phyloP scores from a whole-genome alignment of 148 eudicot species.

The Rhododendron vialii region DNA sequence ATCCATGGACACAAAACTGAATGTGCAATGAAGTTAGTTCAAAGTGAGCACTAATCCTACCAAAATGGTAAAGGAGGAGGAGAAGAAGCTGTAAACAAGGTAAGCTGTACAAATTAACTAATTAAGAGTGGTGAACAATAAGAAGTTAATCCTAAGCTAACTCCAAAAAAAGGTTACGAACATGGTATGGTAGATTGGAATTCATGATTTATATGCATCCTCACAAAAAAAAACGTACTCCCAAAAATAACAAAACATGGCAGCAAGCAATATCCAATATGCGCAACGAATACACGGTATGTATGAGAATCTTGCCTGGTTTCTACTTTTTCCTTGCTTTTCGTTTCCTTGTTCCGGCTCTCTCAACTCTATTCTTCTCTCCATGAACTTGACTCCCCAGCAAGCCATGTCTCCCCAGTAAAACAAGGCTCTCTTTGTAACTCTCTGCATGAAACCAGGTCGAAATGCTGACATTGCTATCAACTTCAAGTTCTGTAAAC shows the following conservation, averaged over 20 bases:
- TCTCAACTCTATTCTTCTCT: background rate
- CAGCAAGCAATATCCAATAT: background rate
- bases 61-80: background rate
- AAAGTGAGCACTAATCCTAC: background rate
- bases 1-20: background rate
- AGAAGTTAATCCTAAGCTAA: background rate
- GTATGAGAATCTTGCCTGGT: background rate
- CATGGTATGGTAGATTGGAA: background rate
- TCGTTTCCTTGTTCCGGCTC: background rate
- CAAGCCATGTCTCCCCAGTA: background rate
- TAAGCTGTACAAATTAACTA: too few species aligned
- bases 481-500: background rate
- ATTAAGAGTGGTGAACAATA: too few species aligned
- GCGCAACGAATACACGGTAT: background rate
- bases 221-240: background rate
- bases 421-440: conserved; percentile 21
- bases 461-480: background rate
- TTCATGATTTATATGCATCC: background rate
- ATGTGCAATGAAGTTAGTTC: background rate
- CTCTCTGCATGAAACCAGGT: conserved; percentile 3
- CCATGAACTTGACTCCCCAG: background rate
- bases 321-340: background rate
- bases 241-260: background rate
- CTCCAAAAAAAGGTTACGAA: background rate
- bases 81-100: background rate